Percentiles rank a stretch among this genome's conserved stretches.
phyloP scores from a whole-genome alignment of 2,329 filamentous ascomycete species.

The Diplodia seriata region DNA sequence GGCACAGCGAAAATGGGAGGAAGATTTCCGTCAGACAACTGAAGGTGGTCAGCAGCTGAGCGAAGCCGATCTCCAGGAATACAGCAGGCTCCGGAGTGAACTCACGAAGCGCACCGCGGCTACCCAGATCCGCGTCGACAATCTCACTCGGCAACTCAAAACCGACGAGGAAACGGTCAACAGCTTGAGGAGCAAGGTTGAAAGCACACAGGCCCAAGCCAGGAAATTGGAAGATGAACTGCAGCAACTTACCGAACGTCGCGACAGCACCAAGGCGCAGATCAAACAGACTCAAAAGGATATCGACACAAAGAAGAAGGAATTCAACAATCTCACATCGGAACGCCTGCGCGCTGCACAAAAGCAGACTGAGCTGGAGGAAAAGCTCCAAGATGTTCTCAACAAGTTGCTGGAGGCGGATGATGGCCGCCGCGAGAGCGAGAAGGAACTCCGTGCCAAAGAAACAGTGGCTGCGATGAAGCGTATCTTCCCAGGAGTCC shows the following conservation, averaged over 20 bases:
- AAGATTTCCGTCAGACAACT: constrained; percentile 82
- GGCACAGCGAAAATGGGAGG: constrained; percentile 86
- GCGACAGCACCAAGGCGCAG: constrained; percentile 63
- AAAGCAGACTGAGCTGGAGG: constrained; percentile 85
- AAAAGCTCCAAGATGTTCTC: constrained; percentile 83
- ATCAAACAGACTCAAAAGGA: constrained; percentile 75
- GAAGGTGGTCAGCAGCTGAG: constrained; percentile 87
- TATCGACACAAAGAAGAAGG: constrained; percentile 88
- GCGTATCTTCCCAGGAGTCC: constrained; percentile 82
- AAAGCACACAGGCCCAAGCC: constrained; percentile 74
- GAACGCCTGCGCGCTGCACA: constrained; percentile 82
- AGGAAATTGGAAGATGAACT: constrained; percentile 78
- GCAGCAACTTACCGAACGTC: constrained; percentile 71
- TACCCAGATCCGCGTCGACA: constrained; percentile 83
- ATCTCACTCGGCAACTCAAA: constrained; percentile 85
- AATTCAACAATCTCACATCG: constrained; percentile 83
- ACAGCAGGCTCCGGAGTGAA: constrained; percentile 82
- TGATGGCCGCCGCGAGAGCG: constrained; percentile 82
- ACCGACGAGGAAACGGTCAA: constrained; percentile 91
- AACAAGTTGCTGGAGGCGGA: constrained; percentile 84
- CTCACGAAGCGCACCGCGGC: constrained; percentile 82
- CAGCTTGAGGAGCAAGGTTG: constrained; percentile 86
- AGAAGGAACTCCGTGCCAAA: constrained; percentile 78
- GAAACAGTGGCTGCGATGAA: constrained; percentile 87
- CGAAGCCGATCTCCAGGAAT: constrained; percentile 86